Conservation (phyloP, 768 basidiomycete genomes). For the Mycena albidolilacea region DNA sequence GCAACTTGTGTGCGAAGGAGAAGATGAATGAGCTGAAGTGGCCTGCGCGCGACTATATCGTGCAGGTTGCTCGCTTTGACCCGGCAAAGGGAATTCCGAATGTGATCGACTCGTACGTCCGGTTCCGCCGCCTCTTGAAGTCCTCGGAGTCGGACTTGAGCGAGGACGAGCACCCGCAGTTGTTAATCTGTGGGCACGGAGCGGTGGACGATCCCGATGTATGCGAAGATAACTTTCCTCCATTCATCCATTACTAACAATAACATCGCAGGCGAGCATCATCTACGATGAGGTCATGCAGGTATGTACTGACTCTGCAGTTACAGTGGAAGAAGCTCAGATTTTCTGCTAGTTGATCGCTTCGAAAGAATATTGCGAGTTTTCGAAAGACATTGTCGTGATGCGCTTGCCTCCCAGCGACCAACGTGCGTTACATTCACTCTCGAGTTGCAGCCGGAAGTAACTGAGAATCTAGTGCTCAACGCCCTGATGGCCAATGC, state of each 20-base stretch:
- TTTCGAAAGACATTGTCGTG: conserved; percentile 77
- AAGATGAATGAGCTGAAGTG: conserved; percentile 86
- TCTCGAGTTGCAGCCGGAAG: conserved; percentile 20
- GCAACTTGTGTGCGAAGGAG: conserved; percentile 80
- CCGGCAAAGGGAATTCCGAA: conserved; percentile 77
- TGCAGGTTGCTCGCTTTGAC: conserved; percentile 96
- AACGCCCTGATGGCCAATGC: conserved; percentile 92
- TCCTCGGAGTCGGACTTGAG: conserved; percentile 57
- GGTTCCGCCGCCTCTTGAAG: conserved; percentile 80
- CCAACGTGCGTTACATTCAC: conserved; percentile 68
- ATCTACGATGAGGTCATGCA: conserved; percentile 87
- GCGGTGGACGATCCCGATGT: conserved; percentile 95
- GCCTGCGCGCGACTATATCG: conserved; percentile 88
- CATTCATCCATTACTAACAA: not conserved
- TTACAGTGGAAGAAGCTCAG: too few species aligned
- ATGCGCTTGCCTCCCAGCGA: conserved; percentile 89
- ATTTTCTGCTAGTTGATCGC: conserved; percentile 55
- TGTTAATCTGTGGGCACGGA: conserved; percentile 91
- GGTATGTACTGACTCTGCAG: too few species aligned
- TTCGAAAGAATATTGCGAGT: conserved; percentile 66
- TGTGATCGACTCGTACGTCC: conserved; percentile 90
- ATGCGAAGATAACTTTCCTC: not conserved
- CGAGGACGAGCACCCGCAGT: conserved; percentile 75
- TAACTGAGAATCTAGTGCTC: conserved; percentile 66
- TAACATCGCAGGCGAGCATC: conserved; percentile 66